Evolutionary conservation across 768 basidiomycete genomes (phyloP).

Genomic region (Panus rudis): DNA sequence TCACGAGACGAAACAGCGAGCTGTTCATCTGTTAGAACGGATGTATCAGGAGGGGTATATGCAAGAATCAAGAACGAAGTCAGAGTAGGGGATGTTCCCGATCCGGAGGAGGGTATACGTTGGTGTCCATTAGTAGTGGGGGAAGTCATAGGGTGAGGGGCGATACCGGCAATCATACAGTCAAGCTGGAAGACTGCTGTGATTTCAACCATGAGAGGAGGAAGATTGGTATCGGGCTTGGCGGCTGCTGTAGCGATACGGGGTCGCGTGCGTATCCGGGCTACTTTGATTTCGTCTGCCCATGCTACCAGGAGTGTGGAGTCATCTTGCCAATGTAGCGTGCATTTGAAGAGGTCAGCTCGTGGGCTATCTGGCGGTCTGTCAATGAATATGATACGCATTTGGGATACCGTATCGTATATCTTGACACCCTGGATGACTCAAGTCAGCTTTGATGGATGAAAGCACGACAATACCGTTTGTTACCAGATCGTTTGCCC

Average conservation of each 20-base stretch:
- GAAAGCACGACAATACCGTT: conserved; percentile 1
- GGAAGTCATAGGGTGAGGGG: conserved; percentile 54
- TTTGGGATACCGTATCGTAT: conserved; percentile 74
- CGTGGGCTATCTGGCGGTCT: conserved; percentile 77
- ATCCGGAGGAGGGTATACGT: conserved; percentile 1
- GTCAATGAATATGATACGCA: conserved; percentile 81
- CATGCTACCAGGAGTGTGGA: conserved; percentile 85
- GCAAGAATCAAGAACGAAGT: conserved; percentile 84
- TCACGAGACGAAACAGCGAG: conserved; percentile 61
- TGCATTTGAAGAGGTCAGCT: conserved; percentile 92
- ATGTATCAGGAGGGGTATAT: conserved; percentile 75
- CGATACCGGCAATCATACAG: conserved; percentile 90
- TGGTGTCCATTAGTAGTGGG: background rate
- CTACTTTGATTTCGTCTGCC: conserved; percentile 92
- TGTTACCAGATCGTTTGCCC: conserved; percentile 91
- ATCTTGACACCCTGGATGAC: conserved; percentile 78
- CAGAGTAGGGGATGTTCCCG: conserved; percentile 27
- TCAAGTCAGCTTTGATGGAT: too few relatives aligned
- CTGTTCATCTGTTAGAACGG: conserved; percentile 46
- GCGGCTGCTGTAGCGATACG: conserved; percentile 30
- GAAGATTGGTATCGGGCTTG: conserved; percentile 38
- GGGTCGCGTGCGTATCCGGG: conserved; percentile 62
- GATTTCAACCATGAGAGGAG: conserved; percentile 75
- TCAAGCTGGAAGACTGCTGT: conserved; percentile 90
- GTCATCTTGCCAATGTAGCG: conserved; percentile 88